Evolutionary conservation across 257 asterid genomes (phyloP), one percentile per base, ranked within the genome.

Genomic region (Solanum piurae): DNA sequence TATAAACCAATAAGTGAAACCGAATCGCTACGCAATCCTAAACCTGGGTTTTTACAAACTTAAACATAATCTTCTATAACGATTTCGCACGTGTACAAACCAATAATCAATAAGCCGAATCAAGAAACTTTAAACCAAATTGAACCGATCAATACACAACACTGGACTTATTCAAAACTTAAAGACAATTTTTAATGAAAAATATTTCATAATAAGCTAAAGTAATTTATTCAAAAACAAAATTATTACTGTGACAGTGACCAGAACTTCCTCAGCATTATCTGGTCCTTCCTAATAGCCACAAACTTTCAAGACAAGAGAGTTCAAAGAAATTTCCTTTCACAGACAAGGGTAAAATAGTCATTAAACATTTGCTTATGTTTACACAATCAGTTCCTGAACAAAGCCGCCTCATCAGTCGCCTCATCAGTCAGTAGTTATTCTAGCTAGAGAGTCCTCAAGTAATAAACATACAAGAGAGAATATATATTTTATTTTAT

Each of bases 351-450:
- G 85, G 68, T 49, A 46, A 46, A 80, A 80, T 49, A 80, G 68
- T 49, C 42, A 80, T 80, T 44, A 18, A 9, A 3, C 1, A 80
- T 7, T 80, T 9, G 85, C 40, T 42, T 21, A 46, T 87, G 85
- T 88, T 90, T 89, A 86, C 88, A 89, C 85, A 46, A 89, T 83
- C 91, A 71, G 90, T 87, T 92, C 88, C 92, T 90, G 95, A 90
- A 71, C 92, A 90, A 91, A 91, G 97, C 94, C 92, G 94, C 94
- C 95, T 93, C 91, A 89, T 49, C 84, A 89, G 91, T 90, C 92
- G 94, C 94, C 95, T 93, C 91, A 89, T 49, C 84, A 89, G 91
- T 90, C 93, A 91, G 92, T 89, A 60, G 88, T 77, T 86, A 71
- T 88, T 87, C 86, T 86, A 68, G 23, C 84, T 71, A 62, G 8